phyloP scores from a whole-genome alignment of 2,329 filamentous ascomycete genomes.

The Emydomyces testavorans region DNA sequence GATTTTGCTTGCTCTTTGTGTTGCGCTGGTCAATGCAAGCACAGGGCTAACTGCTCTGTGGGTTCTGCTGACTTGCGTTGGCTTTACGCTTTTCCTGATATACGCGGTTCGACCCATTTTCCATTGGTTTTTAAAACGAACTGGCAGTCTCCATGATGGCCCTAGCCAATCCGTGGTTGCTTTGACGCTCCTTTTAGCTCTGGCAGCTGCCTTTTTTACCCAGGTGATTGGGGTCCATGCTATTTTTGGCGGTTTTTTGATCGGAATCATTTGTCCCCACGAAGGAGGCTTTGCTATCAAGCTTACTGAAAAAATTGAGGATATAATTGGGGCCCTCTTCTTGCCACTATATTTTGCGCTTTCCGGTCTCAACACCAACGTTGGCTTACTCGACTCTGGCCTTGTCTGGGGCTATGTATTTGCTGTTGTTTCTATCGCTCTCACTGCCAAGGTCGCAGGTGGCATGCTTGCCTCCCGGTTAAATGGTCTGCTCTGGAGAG shows the following conservation, averaged over 20 bases:
- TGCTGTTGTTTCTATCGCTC: conserved; percentile 69
- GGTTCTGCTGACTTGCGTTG: conserved; percentile 64
- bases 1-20: conserved; percentile 85
- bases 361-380: conserved; percentile 76
- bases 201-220: conserved; percentile 76
- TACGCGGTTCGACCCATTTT: conserved; percentile 64
- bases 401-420: conserved; percentile 84
- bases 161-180: conserved; percentile 76
- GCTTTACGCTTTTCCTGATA: conserved; percentile 63
- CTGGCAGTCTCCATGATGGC: conserved; percentile 71
- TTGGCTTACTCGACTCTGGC: conserved; percentile 70
- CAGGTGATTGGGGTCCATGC: conserved; percentile 84
- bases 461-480: conserved; percentile 65
- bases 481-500: conserved; percentile 75
- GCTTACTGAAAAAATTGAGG: conserved; percentile 85
- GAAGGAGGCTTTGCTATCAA: conserved; percentile 62
- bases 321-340: conserved; percentile 72
- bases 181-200: conserved; percentile 65
- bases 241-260: conserved; percentile 86
- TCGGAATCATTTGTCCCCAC: conserved; percentile 66
- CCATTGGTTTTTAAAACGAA: conserved; percentile 59
- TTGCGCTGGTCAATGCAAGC: conserved; percentile 80
- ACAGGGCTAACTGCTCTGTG: conserved; percentile 73
- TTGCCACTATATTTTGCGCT: conserved; percentile 87
- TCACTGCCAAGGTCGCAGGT: conserved; percentile 72